A percentile compares a stretch with the other conserved stretches of the same genome.
Evolutionary conservation across 2,329 filamentous ascomycete species (phyloP).

Genomic region (Zasmidium citrigriseum): DNA sequence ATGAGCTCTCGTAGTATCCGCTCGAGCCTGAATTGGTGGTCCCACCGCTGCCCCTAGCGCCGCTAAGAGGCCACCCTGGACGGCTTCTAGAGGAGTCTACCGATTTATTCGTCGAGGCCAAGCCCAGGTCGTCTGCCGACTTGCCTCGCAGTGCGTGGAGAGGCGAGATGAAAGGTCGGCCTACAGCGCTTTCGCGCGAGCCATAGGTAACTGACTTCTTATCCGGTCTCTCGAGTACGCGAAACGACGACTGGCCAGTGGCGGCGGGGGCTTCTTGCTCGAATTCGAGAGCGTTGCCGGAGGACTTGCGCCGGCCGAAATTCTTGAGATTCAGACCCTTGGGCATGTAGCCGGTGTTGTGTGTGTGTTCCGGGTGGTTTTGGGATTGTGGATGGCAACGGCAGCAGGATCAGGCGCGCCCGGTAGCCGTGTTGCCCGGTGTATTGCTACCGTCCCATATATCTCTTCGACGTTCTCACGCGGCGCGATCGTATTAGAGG

Average conservation of each 20-base stretch:
- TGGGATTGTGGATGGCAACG: not conserved
- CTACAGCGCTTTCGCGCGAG: conserved; percentile 35
- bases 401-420: not conserved
- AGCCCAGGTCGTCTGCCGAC: conserved; percentile 35
- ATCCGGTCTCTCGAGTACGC: conserved; percentile 55
- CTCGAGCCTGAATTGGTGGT: conserved; percentile 51
- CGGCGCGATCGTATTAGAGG: not conserved
- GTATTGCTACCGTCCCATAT: conserved; percentile 5
- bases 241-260: conserved; percentile 47
- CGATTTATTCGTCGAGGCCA: conserved; percentile 20
- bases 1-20: conserved; percentile 42
- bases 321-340: conserved; percentile 55
- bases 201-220: conserved; percentile 38
- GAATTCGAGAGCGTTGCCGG: conserved; percentile 53
- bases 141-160: conserved; percentile 34
- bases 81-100: conserved; percentile 14
- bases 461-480: too few species aligned
- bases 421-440: not conserved
- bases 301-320: conserved; percentile 57
- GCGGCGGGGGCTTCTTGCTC: conserved; percentile 29
- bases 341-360: conserved; percentile 47
- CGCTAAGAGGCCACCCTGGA: conserved; percentile 32
- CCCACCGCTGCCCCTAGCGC: conserved; percentile 49
- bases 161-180: conserved; percentile 38
- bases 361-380: not conserved